These are phyloP conservation scores for Fomes fomentarius DNA, from an alignment of 1,284 basidiomycete species.

Conservation along the genomic window DNA sequence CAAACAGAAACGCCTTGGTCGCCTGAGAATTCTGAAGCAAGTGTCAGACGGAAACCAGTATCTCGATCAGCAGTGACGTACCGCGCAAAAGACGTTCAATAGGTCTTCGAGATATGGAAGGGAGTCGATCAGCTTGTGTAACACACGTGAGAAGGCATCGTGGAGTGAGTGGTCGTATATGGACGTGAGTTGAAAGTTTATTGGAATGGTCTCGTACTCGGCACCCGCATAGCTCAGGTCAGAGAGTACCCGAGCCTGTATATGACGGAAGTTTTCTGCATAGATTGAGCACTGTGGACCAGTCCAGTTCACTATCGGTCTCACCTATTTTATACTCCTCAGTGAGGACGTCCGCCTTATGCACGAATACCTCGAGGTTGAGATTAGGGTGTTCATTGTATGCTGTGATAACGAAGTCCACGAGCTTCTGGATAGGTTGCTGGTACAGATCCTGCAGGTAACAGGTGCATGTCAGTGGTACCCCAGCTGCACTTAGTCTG, in stretches of 20 bases:
- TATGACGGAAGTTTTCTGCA: constrained; percentile 85
- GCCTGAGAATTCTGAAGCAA: constrained; percentile 78
- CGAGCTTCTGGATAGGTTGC: constrained; percentile 78
- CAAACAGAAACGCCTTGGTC: constrained; percentile 93
- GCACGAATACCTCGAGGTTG: constrained; percentile 92
- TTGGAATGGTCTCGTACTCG: constrained; percentile 69
- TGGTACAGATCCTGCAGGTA: constrained; percentile 65
- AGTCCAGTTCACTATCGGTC: constrained; percentile 25
- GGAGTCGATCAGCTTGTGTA: constrained; percentile 75
- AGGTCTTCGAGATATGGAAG: constrained; percentile 78
- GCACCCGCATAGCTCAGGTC: constrained; percentile 75
- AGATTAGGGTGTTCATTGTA: constrained; percentile 80
- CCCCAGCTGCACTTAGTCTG: not conserved
- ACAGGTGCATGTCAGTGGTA: not conserved
- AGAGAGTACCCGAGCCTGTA: constrained; percentile 84
- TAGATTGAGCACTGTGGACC: not conserved
- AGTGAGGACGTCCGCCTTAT: constrained; percentile 92
- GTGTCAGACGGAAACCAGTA: not conserved
- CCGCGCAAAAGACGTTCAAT: constrained; percentile 81
- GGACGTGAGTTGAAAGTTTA: constrained; percentile 87
- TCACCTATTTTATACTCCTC: constrained; percentile 92
- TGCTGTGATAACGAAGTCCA: constrained; percentile 75
- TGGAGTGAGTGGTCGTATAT: constrained; percentile 89
- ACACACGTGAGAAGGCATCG: constrained; percentile 84
- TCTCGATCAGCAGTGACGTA: constrained; percentile 39